Conservation (phyloP, 768 basidiomycete genomes). For the Lepiota venenata region DNA sequence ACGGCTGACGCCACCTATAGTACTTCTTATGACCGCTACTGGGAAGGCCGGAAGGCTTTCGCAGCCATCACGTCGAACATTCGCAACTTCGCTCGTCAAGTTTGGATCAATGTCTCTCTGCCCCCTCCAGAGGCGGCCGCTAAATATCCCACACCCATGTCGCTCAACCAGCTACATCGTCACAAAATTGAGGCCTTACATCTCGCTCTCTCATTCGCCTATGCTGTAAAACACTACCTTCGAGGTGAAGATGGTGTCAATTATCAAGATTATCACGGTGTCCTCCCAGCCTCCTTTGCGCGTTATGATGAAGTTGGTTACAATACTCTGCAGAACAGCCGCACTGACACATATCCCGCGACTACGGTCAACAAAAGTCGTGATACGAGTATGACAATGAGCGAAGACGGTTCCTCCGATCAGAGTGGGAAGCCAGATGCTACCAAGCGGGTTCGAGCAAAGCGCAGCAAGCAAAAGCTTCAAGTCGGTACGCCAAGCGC, state of each 20-base stretch:
- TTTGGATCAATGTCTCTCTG: conserved; percentile 78
- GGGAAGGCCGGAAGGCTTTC: conserved; percentile 88
- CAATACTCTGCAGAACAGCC: conserved; percentile 24
- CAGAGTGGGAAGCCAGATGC: conserved; percentile 36
- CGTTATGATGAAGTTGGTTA: conserved; percentile 43
- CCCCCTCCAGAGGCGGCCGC: conserved; percentile 47
- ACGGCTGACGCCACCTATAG: conserved; percentile 28
- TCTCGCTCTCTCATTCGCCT: conserved; percentile 67
- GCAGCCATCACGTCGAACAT: conserved; percentile 66
- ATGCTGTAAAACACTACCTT: conserved; percentile 78
- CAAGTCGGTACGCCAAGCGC: conserved; percentile 22
- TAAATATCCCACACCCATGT: conserved; percentile 44
- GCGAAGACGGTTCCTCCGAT: conserved; percentile 35
- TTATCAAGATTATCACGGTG: conserved; percentile 60
- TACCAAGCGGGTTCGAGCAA: conserved; percentile 66
- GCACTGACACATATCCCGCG: conserved; percentile 40
- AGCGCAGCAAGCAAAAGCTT: conserved; percentile 63
- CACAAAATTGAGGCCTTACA: conserved; percentile 71
- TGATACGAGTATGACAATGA: conserved; percentile 24
- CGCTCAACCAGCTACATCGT: conserved; percentile 49
- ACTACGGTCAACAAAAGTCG: conserved; percentile 26
- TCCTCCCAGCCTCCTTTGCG: conserved; percentile 62
- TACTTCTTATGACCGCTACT: conserved; percentile 84
- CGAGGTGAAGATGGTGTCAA: conserved; percentile 79
- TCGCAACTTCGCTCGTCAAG: conserved; percentile 71